phyloP scores from a whole-genome alignment of 2,329 filamentous ascomycete genomes.

The Aureobasidium sp. region DNA sequence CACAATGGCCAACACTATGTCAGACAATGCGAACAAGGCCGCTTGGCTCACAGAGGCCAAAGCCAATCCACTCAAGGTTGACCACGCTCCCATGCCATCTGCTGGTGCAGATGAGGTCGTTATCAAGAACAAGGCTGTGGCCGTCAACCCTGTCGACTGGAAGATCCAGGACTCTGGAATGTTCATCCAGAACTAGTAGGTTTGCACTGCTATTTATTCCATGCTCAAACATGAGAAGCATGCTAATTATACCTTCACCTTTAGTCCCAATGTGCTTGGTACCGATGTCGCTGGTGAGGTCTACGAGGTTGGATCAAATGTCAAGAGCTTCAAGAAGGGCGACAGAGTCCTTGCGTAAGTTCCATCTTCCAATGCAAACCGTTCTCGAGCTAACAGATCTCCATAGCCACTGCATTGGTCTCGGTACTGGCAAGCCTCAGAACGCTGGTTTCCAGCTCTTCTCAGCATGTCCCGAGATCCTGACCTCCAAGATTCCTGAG shows the following conservation, averaged over 20 bases:
- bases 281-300: constrained; percentile 31
- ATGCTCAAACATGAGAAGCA: too few species aligned
- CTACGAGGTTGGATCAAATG: constrained; percentile 36
- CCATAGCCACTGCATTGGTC: constrained; percentile 12
- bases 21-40: constrained; percentile 15
- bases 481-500: constrained; percentile 34
- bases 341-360: constrained; percentile 40
- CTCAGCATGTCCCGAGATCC: constrained; percentile 25
- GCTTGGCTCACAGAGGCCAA: constrained; percentile 18
- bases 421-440: constrained; percentile 11
- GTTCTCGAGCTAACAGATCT: background rate
- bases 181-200: constrained; percentile 26
- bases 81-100: constrained; percentile 26
- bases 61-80: constrained; percentile 22
- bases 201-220: too few species aligned
- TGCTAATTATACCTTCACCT: background rate
- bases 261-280: background rate
- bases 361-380: background rate
- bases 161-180: constrained; percentile 30
- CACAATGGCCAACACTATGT: constrained; percentile 16
- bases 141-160: constrained; percentile 36
- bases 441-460: constrained; percentile 29
- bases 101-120: constrained; percentile 29
- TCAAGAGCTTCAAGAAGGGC: constrained; percentile 43
- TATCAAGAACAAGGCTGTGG: constrained; percentile 30